phyloP scores from a whole-genome alignment of 176 grass and related monocot species.

The Musa acuminata region DNA sequence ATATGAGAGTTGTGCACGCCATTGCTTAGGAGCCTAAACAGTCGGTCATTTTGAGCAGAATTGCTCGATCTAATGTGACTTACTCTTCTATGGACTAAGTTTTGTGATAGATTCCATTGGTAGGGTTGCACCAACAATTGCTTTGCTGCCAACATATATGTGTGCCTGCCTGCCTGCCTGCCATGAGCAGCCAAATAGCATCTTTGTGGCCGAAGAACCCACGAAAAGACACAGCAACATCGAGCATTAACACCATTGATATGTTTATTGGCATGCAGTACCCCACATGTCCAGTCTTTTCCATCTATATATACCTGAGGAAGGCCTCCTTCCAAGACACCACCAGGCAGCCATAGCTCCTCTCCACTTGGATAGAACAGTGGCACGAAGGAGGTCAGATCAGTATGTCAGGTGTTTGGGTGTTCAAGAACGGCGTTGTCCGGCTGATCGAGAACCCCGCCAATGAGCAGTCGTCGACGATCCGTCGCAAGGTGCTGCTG shows the following conservation, averaged over 20 bases:
- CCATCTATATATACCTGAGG: background rate
- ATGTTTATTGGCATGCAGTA: too few relatives aligned
- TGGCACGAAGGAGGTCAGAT: background rate
- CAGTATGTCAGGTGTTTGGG: constrained; percentile 72
- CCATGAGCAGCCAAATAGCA: too few relatives aligned
- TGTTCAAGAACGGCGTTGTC: constrained; percentile 86
- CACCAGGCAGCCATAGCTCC: background rate
- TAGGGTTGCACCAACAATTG: background rate
- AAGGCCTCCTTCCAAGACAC: background rate
- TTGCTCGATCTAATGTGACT: too few relatives aligned
- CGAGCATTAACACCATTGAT: background rate
- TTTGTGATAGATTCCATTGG: background rate
- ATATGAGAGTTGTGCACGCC: too few relatives aligned
- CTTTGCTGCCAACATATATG: background rate
- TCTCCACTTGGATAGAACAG: background rate
- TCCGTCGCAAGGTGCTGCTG: constrained; percentile 54
- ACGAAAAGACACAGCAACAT: background rate
- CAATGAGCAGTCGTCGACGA: constrained; percentile 12
- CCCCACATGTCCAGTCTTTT: background rate
- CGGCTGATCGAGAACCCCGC: constrained; percentile 62
- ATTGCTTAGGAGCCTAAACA: too few relatives aligned
- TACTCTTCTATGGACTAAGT: too few relatives aligned
- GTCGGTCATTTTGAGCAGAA: too few relatives aligned
- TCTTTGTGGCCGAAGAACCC: too few relatives aligned
- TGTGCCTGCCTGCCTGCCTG: too few relatives aligned